Percentiles rank a stretch among this genome's conserved stretches.
phyloP scores from a whole-genome alignment of 2,329 filamentous ascomycete genomes.

The Shiraia sp. region DNA sequence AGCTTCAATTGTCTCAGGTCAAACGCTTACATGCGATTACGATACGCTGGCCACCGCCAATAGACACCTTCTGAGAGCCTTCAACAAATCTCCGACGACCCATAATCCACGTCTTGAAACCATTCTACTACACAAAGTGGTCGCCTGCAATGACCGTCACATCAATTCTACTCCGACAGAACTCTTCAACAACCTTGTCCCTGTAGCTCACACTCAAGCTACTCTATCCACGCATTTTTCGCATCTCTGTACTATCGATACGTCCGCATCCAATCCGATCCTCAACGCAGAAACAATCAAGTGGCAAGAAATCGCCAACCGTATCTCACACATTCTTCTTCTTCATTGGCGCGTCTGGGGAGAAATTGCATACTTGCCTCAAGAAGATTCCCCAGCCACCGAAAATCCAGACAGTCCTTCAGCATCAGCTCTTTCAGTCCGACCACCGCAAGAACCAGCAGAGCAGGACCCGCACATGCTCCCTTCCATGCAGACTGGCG shows the following conservation, averaged over 20 bases:
- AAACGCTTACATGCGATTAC: constrained; percentile 30
- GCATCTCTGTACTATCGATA: constrained; percentile 29
- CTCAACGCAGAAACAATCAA: constrained; percentile 28
- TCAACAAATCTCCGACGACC: constrained; percentile 35
- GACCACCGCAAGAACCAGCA: background rate
- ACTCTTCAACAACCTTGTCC: constrained; percentile 50
- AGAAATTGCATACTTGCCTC: constrained; percentile 66
- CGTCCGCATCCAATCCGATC: constrained; percentile 17
- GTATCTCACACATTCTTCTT: constrained; percentile 79
- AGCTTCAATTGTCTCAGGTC: constrained; percentile 41
- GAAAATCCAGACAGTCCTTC: too few species aligned
- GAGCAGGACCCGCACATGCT: constrained; percentile 2
- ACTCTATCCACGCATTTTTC: constrained; percentile 8
- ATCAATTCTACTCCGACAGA: constrained; percentile 46
- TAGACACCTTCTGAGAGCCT: constrained; percentile 38
- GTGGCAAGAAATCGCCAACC: constrained; percentile 71
- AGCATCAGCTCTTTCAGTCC: background rate
- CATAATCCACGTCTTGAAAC: constrained; percentile 37
- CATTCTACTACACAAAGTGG: constrained; percentile 30
- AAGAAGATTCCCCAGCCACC: constrained; percentile 20
- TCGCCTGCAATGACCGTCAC: constrained; percentile 34
- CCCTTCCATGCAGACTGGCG: constrained; percentile 7
- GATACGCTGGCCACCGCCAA: constrained; percentile 43
- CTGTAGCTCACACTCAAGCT: constrained; percentile 12
- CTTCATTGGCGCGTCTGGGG: constrained; percentile 92